Percentiles rank a stretch among this genome's conserved stretches.
Evolutionary conservation across 257 asterid genomes (phyloP).

Genomic region (Fraxinus pennsylvanica): DNA sequence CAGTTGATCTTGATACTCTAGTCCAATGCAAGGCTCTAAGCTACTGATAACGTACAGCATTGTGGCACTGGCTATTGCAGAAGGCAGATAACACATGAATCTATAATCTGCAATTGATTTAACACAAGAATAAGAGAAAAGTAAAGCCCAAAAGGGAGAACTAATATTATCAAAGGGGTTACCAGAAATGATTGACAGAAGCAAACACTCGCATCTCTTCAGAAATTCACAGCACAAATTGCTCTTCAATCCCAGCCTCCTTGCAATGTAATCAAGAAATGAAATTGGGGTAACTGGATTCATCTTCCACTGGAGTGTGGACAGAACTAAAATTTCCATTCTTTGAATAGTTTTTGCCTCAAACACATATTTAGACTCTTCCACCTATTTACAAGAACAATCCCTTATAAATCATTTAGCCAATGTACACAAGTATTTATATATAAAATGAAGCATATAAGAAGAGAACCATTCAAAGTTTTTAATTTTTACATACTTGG

Average conservation of each 20-base stretch:
- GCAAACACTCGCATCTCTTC: slow-evolving; percentile 45
- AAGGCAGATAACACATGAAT: slow-evolving; percentile 44
- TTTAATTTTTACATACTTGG: slow-evolving; percentile 54
- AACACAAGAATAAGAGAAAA: neutral
- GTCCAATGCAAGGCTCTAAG: slow-evolving; percentile 54
- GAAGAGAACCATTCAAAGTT: slow-evolving; percentile 17
- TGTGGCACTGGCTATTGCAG: slow-evolving; percentile 81
- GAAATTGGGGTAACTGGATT: slow-evolving; percentile 60
- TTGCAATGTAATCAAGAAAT: slow-evolving; percentile 53
- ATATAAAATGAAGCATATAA: too few species aligned
- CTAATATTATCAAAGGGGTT: neutral
- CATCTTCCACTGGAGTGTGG: slow-evolving; percentile 69
- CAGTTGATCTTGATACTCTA: slow-evolving; percentile 57
- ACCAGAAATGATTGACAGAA: slow-evolving; percentile 56
- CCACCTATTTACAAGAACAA: slow-evolving; percentile 37
- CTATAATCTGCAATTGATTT: neutral
- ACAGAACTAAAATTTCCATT: slow-evolving; percentile 66
- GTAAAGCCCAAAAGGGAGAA: neutral
- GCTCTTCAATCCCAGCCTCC: slow-evolving; percentile 41
- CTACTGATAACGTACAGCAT: slow-evolving; percentile 67
- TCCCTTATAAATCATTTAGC: slow-evolving; percentile 12
- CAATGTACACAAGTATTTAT: neutral
- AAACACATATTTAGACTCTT: slow-evolving; percentile 50
- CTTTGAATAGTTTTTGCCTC: slow-evolving; percentile 62
- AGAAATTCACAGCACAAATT: slow-evolving; percentile 40